Percentiles rank a stretch among this genome's conserved stretches.
phyloP scores from a whole-genome alignment of 2,329 filamentous ascomycete species.

The Penicillium sp. region DNA sequence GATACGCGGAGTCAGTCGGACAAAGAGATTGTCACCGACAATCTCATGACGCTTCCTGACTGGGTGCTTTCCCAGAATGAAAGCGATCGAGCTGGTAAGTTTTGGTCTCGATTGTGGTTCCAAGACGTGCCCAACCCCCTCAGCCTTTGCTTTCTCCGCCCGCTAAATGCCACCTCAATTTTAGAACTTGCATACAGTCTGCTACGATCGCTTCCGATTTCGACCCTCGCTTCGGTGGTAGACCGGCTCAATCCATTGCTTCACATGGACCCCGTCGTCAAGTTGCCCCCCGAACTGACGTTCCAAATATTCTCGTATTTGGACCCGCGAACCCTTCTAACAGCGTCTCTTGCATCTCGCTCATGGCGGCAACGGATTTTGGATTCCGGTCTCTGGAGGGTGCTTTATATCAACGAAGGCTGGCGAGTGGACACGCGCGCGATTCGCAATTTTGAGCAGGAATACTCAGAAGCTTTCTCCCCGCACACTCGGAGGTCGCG shows the following conservation, averaged over 20 bases:
- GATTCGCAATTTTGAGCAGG: constrained; percentile 60
- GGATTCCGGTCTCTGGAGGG: constrained; percentile 81
- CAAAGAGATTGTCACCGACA: constrained; percentile 34
- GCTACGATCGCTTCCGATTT: constrained; percentile 71
- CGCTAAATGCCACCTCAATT: constrained; percentile 12
- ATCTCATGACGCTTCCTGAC: constrained; percentile 46
- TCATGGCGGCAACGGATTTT: constrained; percentile 75
- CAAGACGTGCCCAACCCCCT: constrained; percentile 3
- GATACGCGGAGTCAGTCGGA: constrained; percentile 52
- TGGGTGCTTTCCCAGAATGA: constrained; percentile 53
- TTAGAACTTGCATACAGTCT: constrained; percentile 75
- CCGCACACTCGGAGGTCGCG: constrained; percentile 44
- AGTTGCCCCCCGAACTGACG: constrained; percentile 84
- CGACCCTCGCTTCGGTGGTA: constrained; percentile 72
- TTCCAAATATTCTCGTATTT: constrained; percentile 84
- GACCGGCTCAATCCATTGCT: constrained; percentile 73
- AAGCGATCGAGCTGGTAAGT: constrained; percentile 50
- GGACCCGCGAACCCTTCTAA: constrained; percentile 71
- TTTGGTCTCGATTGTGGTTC: background rate
- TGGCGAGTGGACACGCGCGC: constrained; percentile 68
- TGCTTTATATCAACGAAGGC: constrained; percentile 75
- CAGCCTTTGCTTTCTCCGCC: constrained; percentile 8
- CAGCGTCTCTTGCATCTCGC: constrained; percentile 70
- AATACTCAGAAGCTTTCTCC: constrained; percentile 36
- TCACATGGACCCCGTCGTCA: constrained; percentile 83